Conservation (phyloP, 805 yeast species). For the Yarrowia sp. region DNA sequence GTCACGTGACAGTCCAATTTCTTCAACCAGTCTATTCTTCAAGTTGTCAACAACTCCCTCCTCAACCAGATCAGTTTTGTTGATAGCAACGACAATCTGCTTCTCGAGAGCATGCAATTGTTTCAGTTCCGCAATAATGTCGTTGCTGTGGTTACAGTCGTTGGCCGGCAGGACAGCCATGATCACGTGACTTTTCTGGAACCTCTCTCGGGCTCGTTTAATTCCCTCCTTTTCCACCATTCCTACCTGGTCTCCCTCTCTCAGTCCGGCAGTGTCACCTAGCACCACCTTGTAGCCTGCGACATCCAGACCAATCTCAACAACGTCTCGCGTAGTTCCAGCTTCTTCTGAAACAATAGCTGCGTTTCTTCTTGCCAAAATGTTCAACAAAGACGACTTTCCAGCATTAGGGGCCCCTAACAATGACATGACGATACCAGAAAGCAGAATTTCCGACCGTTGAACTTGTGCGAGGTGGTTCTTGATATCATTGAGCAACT, state of each 20-base stretch:
- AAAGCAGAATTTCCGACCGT: constrained; percentile 60
- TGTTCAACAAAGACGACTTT: constrained; percentile 83
- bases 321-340: constrained; percentile 91
- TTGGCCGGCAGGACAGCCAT: constrained; percentile 58
- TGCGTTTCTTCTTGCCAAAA: constrained; percentile 76
- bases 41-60: background rate
- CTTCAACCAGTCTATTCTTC: background rate
- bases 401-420: constrained; percentile 98
- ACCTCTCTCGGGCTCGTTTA: constrained; percentile 68
- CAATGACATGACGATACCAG: constrained; percentile 75
- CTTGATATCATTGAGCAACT: constrained; percentile 56
- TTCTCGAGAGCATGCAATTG: constrained; percentile 39
- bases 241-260: constrained; percentile 48
- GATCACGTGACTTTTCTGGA: constrained; percentile 69
- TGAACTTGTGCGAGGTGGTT: constrained; percentile 48
- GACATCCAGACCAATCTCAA: constrained; percentile 81
- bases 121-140: constrained; percentile 39
- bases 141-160: constrained; percentile 34
- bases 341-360: constrained; percentile 91
- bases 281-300: constrained; percentile 82
- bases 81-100: constrained; percentile 47
- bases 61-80: constrained; percentile 48
- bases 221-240: constrained; percentile 81
- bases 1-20: constrained; percentile 40
- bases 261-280: constrained; percentile 93